phyloP scores from a whole-genome alignment of 2,329 filamentous ascomycete genomes.

The Colletotrichum orchidophilum region DNA sequence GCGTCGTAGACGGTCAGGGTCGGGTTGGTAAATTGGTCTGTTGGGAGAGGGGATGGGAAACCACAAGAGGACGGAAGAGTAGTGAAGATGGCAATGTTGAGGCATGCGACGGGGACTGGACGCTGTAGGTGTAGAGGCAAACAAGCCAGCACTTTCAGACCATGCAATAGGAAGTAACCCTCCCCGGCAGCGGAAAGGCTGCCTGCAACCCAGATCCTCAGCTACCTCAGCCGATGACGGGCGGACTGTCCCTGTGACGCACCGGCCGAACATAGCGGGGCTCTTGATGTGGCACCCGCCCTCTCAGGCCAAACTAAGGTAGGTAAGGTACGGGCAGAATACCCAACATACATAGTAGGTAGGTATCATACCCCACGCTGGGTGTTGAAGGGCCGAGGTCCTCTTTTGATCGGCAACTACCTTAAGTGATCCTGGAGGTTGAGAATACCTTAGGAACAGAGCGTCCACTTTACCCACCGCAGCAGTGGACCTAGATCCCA shows the following conservation, averaged over 20 bases:
- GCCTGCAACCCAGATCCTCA: neutral
- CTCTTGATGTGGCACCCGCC: neutral
- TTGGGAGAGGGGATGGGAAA: neutral
- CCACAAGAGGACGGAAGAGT: no score
- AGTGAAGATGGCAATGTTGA: neutral
- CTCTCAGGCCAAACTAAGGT: neutral
- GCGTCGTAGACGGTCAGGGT: neutral
- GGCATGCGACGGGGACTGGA: neutral
- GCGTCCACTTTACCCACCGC: no score
- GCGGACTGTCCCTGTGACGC: conserved; percentile 22
- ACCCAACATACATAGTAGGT: no score
- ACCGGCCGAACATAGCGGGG: neutral
- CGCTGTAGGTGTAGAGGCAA: neutral
- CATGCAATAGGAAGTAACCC: neutral
- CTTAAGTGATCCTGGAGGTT: no score
- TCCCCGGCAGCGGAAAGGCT: neutral
- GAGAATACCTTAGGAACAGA: neutral
- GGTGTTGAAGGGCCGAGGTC: neutral
- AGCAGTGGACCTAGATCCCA: no score
- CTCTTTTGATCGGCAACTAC: conserved; percentile 10
- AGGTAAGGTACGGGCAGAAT: neutral
- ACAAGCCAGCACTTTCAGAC: neutral
- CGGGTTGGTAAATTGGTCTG: neutral
- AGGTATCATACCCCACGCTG: neutral
- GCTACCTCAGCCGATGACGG: neutral